phyloP scores from a whole-genome alignment of 805 yeast species.

The Metschnikowia gruessii region DNA sequence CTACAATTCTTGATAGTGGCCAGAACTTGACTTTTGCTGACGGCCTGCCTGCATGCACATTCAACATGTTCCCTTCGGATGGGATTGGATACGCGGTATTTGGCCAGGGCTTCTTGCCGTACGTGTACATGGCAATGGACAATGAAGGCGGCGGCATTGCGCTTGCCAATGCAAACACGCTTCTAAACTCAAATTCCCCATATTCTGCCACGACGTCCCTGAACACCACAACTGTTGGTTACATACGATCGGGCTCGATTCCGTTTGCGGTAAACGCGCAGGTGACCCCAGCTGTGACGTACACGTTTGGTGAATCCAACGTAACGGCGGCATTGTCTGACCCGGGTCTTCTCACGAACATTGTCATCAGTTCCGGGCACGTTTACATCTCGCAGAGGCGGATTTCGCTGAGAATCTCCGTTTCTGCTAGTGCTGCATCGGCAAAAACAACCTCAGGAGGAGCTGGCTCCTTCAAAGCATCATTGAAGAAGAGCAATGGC shows the following conservation, averaged over 20 bases:
- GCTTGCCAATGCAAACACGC: slow-evolving; percentile 46
- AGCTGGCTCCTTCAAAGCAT: slow-evolving; percentile 7
- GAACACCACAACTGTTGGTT: slow-evolving; percentile 21
- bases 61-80: slow-evolving; percentile 49
- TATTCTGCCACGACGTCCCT: slow-evolving; percentile 2
- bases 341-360: slow-evolving; percentile 30
- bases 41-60: slow-evolving; percentile 56
- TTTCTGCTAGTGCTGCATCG: slow-evolving; percentile 21
- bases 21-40: slow-evolving; percentile 45
- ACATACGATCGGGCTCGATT: slow-evolving; percentile 42
- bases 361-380: slow-evolving; percentile 27
- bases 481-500: background rate
- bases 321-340: slow-evolving; percentile 12
- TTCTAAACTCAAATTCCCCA: too few relatives aligned
- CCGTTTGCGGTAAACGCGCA: slow-evolving; percentile 44
- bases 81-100: slow-evolving; percentile 49
- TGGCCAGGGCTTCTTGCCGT: slow-evolving; percentile 56
- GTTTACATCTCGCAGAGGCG: slow-evolving; percentile 24
- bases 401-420: background rate
- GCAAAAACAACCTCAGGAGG: slow-evolving; percentile 13
- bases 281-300: slow-evolving; percentile 4
- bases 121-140: slow-evolving; percentile 61
- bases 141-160: slow-evolving; percentile 55
- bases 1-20: slow-evolving; percentile 38
- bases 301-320: slow-evolving; percentile 14